Evolutionary conservation across 2,329 filamentous ascomycete species (phyloP), one percentile per base, ranked within the genome.

Genomic region (Didymella segeticola): DNA sequence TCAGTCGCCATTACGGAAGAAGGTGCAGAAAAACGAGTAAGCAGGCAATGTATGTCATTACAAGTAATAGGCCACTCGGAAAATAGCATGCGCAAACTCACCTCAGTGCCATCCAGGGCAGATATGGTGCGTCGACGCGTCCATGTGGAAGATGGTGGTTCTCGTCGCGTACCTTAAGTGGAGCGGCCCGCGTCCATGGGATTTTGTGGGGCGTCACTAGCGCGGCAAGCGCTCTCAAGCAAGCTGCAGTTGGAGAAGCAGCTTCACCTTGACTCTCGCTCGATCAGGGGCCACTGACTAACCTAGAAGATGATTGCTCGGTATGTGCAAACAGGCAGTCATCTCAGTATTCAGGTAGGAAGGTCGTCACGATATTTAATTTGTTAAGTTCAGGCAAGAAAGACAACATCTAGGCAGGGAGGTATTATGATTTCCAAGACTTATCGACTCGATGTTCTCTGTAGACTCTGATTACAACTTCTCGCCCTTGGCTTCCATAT

Each of bases 401-500:
- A n/a, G n/a, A n/a, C n/a, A n/a, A n/a, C n/a, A n/a, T n/a, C n/a
- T n/a, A n/a, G n/a, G n/a, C n/a, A n/a, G n/a, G n/a, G n/a, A n/a
- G n/a, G n/a, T n/a, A n/a, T n/a, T n/a, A n/a, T n/a, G n/a, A n/a
- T n/a, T n/a, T n/a, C 10, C 25, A 10, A 19, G 5, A 36, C 7
- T 36, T 42, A 23, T 30, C 10, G 2, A 29, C 29, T 42, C 15
- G 4, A 10, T 5, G 14, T 10, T 29, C 11, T 25, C 17, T 6
- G n/a, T n/a, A n/a, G 7, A 5, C 6, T 20, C 9, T 19, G 43
- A 22, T 5, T 50, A 58, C 3, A 49, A 34, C 58, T 67, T 63
- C 34, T 65, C 62, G 0, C 58, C 57, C 38, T 60, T 62, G 10
- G 53, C 60, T 43, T 69, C 65, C 9, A 66, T 45, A 55, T 71